Percentiles rank a stretch among this genome's conserved stretches.
phyloP scores from a whole-genome alignment of 2,329 filamentous ascomycete genomes.

The Sclerotiophoma versabilis region DNA sequence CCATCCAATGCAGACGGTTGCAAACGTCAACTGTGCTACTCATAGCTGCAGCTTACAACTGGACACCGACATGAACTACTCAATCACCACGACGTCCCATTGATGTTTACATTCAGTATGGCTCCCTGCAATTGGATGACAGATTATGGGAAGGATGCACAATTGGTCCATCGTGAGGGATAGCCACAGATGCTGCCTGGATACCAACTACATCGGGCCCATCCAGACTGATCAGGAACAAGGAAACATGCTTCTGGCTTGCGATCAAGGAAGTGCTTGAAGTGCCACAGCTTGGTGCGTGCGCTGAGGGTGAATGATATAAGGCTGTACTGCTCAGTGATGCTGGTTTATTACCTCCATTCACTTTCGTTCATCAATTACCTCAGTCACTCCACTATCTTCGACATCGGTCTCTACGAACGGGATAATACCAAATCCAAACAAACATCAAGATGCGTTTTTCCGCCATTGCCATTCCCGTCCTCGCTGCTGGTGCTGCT shows the following conservation, averaged over 20 bases:
- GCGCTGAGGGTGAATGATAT: not conserved
- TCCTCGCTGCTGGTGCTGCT: conserved; percentile 7
- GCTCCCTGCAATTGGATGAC: not conserved
- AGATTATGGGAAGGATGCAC: not conserved
- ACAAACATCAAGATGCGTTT: conserved; percentile 8
- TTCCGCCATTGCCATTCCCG: conserved; percentile 7
- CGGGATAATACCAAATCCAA: not conserved
- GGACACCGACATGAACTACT: not conserved
- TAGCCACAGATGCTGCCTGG: not conserved
- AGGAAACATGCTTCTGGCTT: not conserved
- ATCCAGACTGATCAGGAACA: not conserved
- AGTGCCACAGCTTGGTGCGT: not conserved
- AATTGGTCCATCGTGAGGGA: not conserved
- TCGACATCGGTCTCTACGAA: not conserved
- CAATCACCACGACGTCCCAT: not conserved
- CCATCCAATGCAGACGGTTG: not conserved
- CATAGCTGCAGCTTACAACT: not conserved
- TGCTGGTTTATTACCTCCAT: not conserved
- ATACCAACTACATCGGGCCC: not conserved
- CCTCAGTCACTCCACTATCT: not conserved
- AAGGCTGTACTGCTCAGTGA: conserved; percentile 4
- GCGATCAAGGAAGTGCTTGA: not conserved
- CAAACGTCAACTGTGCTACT: conserved; percentile 1
- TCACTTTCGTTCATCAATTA: not conserved
- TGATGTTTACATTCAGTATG: not conserved